These are phyloP conservation scores for Crithidia fasciculata DNA, from an alignment of 208 protist genomes.

Conservation along the genomic window DNA sequence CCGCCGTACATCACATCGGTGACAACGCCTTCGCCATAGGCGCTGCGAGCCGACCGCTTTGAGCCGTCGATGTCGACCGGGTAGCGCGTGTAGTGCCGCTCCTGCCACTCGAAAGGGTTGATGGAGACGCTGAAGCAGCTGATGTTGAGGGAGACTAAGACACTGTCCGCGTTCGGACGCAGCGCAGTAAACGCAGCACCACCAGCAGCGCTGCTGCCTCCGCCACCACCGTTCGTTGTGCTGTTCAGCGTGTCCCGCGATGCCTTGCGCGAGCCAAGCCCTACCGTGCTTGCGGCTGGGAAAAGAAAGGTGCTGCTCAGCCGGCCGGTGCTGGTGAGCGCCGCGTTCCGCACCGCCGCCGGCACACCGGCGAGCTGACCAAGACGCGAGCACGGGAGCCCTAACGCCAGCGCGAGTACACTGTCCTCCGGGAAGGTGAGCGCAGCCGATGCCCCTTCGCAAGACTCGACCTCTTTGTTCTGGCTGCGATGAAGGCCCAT, in stretches of 20 bases:
- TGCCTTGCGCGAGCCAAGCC: conserved; percentile 6
- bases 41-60: conserved; percentile 26
- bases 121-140: conserved; percentile 81
- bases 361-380: conserved; percentile 18
- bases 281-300: neutral
- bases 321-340: conserved; percentile 1
- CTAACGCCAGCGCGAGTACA: conserved; percentile 41
- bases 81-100: conserved; percentile 48
- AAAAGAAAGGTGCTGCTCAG: conserved; percentile 1
- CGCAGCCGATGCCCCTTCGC: neutral
- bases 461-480: neutral
- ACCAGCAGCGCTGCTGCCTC: neutral
- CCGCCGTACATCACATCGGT: conserved; percentile 91
- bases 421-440: conserved; percentile 45
- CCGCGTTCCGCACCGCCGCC: conserved; percentile 5
- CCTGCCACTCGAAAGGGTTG: conserved; percentile 68
- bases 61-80: conserved; percentile 61
- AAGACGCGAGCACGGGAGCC: conserved; percentile 30
- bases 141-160: conserved; percentile 44
- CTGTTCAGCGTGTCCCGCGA: conserved; percentile 8
- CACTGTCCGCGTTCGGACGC: conserved; percentile 9
- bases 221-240: neutral
- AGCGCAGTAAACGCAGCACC: neutral
- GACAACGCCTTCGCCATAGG: conserved; percentile 80
- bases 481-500: conserved; percentile 10